Percentiles rank a stretch among this genome's conserved stretches.
phyloP scores from a whole-genome alignment of 371 early-diverging fungal genomes.

The Mucor saturninus region DNA sequence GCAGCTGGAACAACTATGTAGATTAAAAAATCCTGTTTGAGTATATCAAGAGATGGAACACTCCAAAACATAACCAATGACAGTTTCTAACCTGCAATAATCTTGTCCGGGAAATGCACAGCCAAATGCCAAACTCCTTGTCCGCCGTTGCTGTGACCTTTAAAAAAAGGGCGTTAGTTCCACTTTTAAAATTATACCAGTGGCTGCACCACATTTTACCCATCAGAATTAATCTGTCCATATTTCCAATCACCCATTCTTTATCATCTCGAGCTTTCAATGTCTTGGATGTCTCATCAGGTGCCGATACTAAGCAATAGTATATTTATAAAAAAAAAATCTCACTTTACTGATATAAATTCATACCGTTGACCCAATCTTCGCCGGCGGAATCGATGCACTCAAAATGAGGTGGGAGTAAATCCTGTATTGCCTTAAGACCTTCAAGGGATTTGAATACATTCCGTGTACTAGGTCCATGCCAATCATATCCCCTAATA shows the following conservation, averaged over 20 bases:
- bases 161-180: no score
- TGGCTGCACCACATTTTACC: conserved; percentile 17
- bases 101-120: no score
- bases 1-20: conserved; percentile 66
- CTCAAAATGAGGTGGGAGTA: conserved; percentile 27
- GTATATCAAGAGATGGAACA: no score
- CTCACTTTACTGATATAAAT: no score
- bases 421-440: conserved; percentile 18
- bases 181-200: neutral
- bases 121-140: no score
- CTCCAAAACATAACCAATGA: no score
- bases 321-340: no score
- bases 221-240: conserved; percentile 21
- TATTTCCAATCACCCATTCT: conserved; percentile 28
- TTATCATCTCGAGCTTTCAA: conserved; percentile 14
- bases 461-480: conserved; percentile 19
- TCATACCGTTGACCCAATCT: conserved; percentile 29
- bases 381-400: conserved; percentile 16
- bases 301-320: conserved; percentile 12
- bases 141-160: no score
- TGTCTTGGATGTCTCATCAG: conserved; percentile 14
- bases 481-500: no score
- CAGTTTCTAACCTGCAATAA: no score
- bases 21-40: neutral
- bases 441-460: conserved; percentile 40